phyloP scores from a whole-genome alignment of 140 eudicot genomes.

The Stevia rebaudiana region DNA sequence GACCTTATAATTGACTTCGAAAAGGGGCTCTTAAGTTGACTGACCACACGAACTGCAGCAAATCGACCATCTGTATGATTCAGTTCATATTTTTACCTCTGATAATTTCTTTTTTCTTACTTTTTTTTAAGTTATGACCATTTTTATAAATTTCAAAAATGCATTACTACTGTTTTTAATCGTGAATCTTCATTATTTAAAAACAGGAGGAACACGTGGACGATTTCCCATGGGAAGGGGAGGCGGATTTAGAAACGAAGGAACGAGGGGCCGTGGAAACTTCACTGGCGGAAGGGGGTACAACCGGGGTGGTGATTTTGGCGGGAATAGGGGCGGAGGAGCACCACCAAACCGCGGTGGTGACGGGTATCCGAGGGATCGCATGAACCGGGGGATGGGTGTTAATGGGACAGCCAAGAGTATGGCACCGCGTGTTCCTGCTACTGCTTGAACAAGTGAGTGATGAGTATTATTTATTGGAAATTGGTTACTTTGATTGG shows the following conservation, averaged over 20 bases:
- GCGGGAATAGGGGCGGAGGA: slow-evolving; percentile 51
- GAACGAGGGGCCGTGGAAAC: slow-evolving; percentile 64
- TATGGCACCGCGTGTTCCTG: slow-evolving; percentile 58
- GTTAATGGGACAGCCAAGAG: slow-evolving; percentile 43
- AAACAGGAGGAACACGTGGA: slow-evolving; percentile 57
- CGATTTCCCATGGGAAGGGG: slow-evolving; percentile 67
- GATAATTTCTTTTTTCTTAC: too few species aligned
- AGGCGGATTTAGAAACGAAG: slow-evolving; percentile 70
- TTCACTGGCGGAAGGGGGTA: slow-evolving; percentile 49
- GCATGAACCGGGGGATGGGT: slow-evolving; percentile 49
- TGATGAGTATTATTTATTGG: background rate
- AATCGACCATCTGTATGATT: too few species aligned
- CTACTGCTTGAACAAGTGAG: slow-evolving; percentile 39
- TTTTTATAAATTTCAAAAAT: too few species aligned
- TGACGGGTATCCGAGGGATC: slow-evolving; percentile 53
- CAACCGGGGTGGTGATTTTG: slow-evolving; percentile 52
- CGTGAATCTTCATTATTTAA: background rate
- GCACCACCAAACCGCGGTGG: slow-evolving; percentile 36
- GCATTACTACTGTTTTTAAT: too few species aligned
- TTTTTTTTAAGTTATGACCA: too few species aligned
- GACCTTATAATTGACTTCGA: too few species aligned
- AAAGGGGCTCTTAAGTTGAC: too few species aligned
- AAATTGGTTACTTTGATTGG: slow-evolving; percentile 8
- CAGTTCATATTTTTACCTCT: too few species aligned
- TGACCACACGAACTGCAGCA: too few species aligned